Base-by-base conservation (phyloP, 2,329 filamentous ascomycete species). In the Mariannaea elegans region DNA sequence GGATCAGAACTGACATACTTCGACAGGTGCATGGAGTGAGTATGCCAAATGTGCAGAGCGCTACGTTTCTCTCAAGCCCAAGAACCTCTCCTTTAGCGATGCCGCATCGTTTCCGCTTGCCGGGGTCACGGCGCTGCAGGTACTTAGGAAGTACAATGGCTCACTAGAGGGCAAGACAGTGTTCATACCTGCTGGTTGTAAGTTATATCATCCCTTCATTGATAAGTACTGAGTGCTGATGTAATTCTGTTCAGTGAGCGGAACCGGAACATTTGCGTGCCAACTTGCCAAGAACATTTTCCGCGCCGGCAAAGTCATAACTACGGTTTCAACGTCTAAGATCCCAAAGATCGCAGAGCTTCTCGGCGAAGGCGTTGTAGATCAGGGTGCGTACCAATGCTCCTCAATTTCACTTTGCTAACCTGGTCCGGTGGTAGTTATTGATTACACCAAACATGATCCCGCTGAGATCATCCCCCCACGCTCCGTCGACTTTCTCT, bases 231-330 rank as follows among this genome's bases (percentile, higher is more conserved):
- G 21, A 39, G 18, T 18, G 21, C 32, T 50, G 16, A 49, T 49
- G 32, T 51, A 36, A 29, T 7, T 14, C 23, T 18, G 3, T 12
- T 5, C 24, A 67, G 64, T 71, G 50, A 62, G 67, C 38, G 68
- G 67, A n/a, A 71, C 68, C 2, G 68, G 68, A n/a, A 46, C 59
- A 6, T 67, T 61, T 42, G 66, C 64, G 6, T 75, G 78, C 16
- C 79, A 81, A 62, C 62, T 82, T 5, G 79, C 79, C 14, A 81
- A 81, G 41, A 74, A 78, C 31, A 72, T 79, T 2, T 82, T 81
- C 59, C 68, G 73, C 1, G 80, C 77, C 2, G 73, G 72, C 16
- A 80, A 78, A 49, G 78, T 81, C 24, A 79, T 82, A 36, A 81
- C 78, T 1, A 81, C 80, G 0, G 72, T 82, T 1, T 81, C 78